These are phyloP conservation scores for Nannochloropsis salina DNA, from an alignment of 108 stramenopile species.

Conservation along the genomic window DNA sequence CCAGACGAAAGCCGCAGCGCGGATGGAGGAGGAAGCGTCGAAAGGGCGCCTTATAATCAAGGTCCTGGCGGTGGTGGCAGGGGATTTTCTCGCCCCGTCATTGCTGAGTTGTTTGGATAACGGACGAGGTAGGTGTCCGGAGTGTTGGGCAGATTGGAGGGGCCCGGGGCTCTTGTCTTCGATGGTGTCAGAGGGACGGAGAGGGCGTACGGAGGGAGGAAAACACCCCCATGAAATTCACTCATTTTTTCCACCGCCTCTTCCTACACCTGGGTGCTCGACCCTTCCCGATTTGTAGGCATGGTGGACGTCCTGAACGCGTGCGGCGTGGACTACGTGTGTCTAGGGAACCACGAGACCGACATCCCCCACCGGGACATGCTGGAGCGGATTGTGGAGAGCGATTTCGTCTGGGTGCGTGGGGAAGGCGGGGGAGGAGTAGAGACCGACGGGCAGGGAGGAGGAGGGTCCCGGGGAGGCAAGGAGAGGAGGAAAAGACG, in stretches of 20 bases:
- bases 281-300: not conserved
- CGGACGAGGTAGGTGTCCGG: not conserved
- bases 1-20: not conserved
- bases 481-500: too few species aligned
- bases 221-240: not conserved
- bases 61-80: not conserved
- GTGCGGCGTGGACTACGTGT: not conserved
- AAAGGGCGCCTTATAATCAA: not conserved
- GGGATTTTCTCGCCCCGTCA: not conserved
- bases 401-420: not conserved
- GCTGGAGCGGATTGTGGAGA: not conserved
- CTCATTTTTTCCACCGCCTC: not conserved
- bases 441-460: too few species aligned
- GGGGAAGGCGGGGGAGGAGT: not conserved
- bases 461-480: too few species aligned
- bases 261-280: not conserved
- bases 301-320: not conserved
- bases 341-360: not conserved
- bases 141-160: not conserved
- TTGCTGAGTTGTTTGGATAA: not conserved
- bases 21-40: not conserved
- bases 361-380: not conserved
- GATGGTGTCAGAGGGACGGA: too few species aligned
- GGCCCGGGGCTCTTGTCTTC: not conserved
- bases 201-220: too few species aligned